These are phyloP conservation scores for Apiospora marii DNA, from an alignment of 2,329 filamentous ascomycete species.

Conservation along the genomic window DNA sequence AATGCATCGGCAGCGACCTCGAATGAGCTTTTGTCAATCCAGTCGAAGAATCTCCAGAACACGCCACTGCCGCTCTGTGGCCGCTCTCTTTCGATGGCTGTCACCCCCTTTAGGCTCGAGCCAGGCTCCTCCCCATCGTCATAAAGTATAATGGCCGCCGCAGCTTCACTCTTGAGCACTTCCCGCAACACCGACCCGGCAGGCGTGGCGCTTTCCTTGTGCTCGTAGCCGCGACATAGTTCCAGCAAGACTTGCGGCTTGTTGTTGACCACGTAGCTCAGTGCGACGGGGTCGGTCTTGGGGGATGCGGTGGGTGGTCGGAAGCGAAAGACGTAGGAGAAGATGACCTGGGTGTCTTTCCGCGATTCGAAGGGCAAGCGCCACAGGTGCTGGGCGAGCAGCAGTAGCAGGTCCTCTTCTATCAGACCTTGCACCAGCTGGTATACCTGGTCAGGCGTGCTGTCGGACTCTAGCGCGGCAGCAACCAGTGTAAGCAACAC, in stretches of 20 bases:
- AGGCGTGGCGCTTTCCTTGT: constrained; percentile 89
- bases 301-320: constrained; percentile 73
- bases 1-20: constrained; percentile 98
- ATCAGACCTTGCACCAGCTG: constrained; percentile 85
- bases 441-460: constrained; percentile 85
- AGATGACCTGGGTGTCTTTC: constrained; percentile 95
- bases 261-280: constrained; percentile 88
- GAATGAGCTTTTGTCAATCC: constrained; percentile 96
- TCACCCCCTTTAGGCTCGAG: constrained; percentile 78
- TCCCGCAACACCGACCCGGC: constrained; percentile 91
- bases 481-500: not conserved
- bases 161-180: constrained; percentile 86
- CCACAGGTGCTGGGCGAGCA: constrained; percentile 83
- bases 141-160: constrained; percentile 90
- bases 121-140: constrained; percentile 80
- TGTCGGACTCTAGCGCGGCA: constrained; percentile 74
- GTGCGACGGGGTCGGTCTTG: constrained; percentile 79
- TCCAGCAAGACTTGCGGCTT: constrained; percentile 88
- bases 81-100: constrained; percentile 77
- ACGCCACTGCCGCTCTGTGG: constrained; percentile 82
- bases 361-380: constrained; percentile 93
- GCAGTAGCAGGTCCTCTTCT: constrained; percentile 86
- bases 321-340: constrained; percentile 94
- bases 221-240: constrained; percentile 87
- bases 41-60: constrained; percentile 97